phyloP scores from a whole-genome alignment of 1,139 yeast genomes.

The Saccharomycopsis hybrid region DNA sequence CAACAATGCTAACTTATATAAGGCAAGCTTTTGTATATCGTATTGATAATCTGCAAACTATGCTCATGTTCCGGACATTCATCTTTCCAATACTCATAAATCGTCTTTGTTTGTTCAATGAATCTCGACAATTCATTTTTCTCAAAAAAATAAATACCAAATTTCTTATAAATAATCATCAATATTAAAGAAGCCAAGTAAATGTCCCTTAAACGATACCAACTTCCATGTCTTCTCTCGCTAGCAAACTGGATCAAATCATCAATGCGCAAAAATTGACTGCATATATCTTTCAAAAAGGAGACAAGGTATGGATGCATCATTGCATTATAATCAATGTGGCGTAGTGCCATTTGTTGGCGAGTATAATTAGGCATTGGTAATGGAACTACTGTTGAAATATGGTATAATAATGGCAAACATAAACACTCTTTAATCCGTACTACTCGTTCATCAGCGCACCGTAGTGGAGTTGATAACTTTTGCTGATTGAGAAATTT shows the following conservation, averaged over 20 bases:
- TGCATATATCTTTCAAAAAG: constrained; percentile 17
- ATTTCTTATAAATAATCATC: constrained; percentile 19
- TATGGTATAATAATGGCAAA: constrained; percentile 19
- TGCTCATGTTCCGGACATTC: constrained; percentile 13
- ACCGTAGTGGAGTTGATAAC: constrained; percentile 18
- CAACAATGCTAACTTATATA: too few relatives aligned
- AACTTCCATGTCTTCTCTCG: constrained; percentile 21
- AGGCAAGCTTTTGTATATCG: constrained; percentile 11
- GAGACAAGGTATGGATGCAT: constrained; percentile 14
- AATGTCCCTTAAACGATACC: constrained; percentile 21
- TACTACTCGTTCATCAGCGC: constrained; percentile 20
- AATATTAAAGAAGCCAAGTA: constrained; percentile 14
- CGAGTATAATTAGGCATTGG: constrained; percentile 18
- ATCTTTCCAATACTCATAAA: constrained; percentile 17
- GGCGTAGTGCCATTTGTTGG: constrained; percentile 1
- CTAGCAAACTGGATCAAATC: constrained; percentile 19
- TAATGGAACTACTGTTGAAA: constrained; percentile 15
- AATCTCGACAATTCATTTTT: constrained; percentile 6
- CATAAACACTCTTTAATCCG: constrained; percentile 19
- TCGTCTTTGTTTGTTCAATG: constrained; percentile 9
- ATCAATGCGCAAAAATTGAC: constrained; percentile 12
- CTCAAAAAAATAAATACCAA: constrained; percentile 17
- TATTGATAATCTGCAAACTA: constrained; percentile 10
- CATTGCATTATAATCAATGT: constrained; percentile 10
- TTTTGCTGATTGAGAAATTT: constrained; percentile 17